phyloP scores from a whole-genome alignment of 192 early-diverging fungal genomes.

The Backusella parvicylindrica region DNA sequence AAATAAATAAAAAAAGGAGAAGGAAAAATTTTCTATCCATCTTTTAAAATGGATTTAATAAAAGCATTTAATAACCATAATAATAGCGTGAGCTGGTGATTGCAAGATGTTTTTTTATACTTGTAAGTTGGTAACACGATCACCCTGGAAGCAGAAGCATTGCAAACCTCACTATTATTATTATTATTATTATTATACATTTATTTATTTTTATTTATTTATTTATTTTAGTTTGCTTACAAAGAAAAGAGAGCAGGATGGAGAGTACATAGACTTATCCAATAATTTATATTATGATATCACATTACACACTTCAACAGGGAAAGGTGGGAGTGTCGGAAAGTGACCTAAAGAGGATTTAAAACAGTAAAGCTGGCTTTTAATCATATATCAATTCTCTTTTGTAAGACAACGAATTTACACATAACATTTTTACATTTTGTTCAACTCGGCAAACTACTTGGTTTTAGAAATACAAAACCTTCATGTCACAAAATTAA shows the following conservation, averaged over 20 bases:
- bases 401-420: background rate
- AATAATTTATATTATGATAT: background rate
- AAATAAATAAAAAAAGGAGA: background rate
- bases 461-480: background rate
- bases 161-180: too few species aligned
- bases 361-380: background rate
- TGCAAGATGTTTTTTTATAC: too few species aligned
- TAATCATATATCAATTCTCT: background rate
- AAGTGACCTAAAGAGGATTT: background rate
- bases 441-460: background rate
- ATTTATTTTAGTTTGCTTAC: too few species aligned
- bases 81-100: background rate
- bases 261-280: background rate
- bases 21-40: too few species aligned
- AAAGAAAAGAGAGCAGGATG: too few species aligned
- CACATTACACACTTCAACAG: too few species aligned
- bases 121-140: too few species aligned
- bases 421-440: background rate
- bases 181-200: too few species aligned
- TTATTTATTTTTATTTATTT: too few species aligned
- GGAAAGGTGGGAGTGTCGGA: background rate
- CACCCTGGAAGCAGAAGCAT: too few species aligned
- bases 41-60: too few species aligned
- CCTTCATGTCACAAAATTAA: background rate
- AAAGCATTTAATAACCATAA: background rate